Evolutionary conservation across 176 grass and related monocot genomes (phyloP).

Genomic region (Carex cristatella): DNA sequence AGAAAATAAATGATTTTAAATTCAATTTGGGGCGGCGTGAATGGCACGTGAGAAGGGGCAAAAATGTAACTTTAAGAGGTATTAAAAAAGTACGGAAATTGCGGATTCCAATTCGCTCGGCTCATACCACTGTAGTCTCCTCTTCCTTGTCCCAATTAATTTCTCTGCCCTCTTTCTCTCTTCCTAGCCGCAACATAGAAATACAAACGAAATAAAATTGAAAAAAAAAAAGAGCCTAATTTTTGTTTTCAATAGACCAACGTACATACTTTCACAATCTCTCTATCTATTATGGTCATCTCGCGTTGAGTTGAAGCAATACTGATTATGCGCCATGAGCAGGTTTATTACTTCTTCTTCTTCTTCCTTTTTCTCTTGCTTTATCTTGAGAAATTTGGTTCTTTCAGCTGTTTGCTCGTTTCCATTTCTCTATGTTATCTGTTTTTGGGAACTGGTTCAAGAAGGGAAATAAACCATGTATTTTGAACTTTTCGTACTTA

Average conservation of each 20-base stretch:
- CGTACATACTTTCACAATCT: neutral
- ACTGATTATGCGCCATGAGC: conserved; percentile 23
- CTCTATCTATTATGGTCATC: neutral
- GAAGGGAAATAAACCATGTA: conserved; percentile 22
- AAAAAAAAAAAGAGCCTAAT: neutral
- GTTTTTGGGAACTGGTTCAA: neutral
- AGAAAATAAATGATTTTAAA: neutral
- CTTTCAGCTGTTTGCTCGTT: neutral
- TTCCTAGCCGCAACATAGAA: conserved; percentile 6
- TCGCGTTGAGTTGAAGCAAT: conserved; percentile 18
- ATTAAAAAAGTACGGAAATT: conserved; percentile 16
- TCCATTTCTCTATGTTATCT: neutral
- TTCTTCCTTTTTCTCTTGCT: neutral
- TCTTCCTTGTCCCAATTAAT: conserved; percentile 16
- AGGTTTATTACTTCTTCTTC: neutral
- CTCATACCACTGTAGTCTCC: conserved; percentile 32
- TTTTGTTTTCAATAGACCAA: neutral
- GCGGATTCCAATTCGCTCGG: conserved; percentile 57
- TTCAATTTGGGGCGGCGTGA: conserved; percentile 3
- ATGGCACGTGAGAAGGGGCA: conserved; percentile 13
- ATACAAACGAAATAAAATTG: neutral
- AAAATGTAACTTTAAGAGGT: neutral
- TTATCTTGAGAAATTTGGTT: neutral
- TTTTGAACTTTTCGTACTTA: conserved; percentile 14
- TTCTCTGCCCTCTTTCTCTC: neutral